Evolutionary conservation across 2,329 filamentous ascomycete genomes (phyloP), one percentile per base, ranked within the genome.

Genomic region (Fusarium nanum): DNA sequence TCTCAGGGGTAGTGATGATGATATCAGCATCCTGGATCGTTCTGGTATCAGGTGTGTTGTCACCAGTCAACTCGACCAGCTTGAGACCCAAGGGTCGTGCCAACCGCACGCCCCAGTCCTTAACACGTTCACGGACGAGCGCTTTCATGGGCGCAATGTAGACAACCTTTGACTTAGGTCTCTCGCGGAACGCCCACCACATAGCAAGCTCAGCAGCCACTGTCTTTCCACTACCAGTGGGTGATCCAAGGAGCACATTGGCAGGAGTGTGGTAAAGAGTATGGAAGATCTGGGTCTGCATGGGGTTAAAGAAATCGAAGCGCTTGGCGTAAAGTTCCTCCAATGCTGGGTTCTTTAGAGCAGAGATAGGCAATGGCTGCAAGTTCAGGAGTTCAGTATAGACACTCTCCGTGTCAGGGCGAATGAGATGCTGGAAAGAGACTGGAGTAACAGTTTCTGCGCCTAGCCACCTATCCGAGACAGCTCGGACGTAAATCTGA

Each of bases 71-170:
- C 81, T 99, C 96, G 18, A 99, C 96, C 22, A 99, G 84, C 80
- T 93, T 97, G 68, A 98, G 79, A 0, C 94, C 94, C 83, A 98
- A 90, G 2, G 94, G 93, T 2, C 86, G 84, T 1, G 94, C 93
- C 34, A 99, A 86, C 18, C 96, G 89, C 62, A 88, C 88, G 14
- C 92, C 89, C 97, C 96, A 99, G 77, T 99, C 97, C 76, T 97
- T 92, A 27, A 99, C 95, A 81, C 96, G 90, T 79, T 99, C 96
- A 5, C 96, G 93, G 22, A 99, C 96, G 32, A 99, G 89, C 0
- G 97, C 97, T 81, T 99, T 99, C 97, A 99, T 99, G 0, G 97
- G 97, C 4, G 96, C 96, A 77, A 99, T 98, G 79, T 99, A 99
- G 14, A 99, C 96, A 4, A 99, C 94, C 82, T 99, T 99, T 6